Conservation (phyloP, 1,284 basidiomycete species). For the Ceratobasidium sp. region DNA sequence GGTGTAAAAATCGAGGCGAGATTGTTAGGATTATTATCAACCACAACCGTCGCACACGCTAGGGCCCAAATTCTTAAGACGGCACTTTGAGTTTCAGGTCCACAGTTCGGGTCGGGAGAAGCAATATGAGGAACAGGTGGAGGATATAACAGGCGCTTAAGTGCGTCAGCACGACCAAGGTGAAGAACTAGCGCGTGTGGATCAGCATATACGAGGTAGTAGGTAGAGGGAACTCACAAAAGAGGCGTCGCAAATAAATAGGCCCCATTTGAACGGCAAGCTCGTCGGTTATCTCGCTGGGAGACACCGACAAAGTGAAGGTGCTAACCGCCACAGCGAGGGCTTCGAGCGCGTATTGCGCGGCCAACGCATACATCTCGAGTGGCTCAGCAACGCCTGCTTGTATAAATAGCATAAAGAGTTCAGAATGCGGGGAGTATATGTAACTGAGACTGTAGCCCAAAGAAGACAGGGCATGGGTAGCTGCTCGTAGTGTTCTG, state of each 20-base stretch:
- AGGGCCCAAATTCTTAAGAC: slow-evolving; percentile 29
- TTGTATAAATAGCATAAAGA: slow-evolving; percentile 40
- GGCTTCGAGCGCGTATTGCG: slow-evolving; percentile 61
- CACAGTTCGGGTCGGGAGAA: slow-evolving; percentile 1
- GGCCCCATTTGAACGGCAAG: slow-evolving; percentile 65
- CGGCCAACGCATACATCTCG: slow-evolving; percentile 65
- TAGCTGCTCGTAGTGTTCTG: slow-evolving; percentile 21
- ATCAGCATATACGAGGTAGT: neutral
- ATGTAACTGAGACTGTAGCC: slow-evolving; percentile 32
- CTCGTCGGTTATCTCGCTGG: slow-evolving; percentile 63
- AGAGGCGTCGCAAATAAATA: slow-evolving; percentile 64
- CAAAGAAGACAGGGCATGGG: slow-evolving; percentile 29
- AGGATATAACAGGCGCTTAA: slow-evolving; percentile 61
- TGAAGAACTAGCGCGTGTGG: slow-evolving; percentile 51
- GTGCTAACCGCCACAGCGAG: slow-evolving; percentile 65
- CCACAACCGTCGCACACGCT: slow-evolving; percentile 14
- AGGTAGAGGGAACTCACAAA: slow-evolving; percentile 48
- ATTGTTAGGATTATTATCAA: slow-evolving; percentile 21
- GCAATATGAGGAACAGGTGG: slow-evolving; percentile 48
- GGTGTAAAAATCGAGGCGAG: slow-evolving; percentile 8
- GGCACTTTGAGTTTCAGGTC: neutral
- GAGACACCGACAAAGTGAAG: slow-evolving; percentile 63
- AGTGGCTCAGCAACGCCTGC: slow-evolving; percentile 63
- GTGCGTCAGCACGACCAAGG: slow-evolving; percentile 55
- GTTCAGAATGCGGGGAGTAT: slow-evolving; percentile 18